Conservation (phyloP, 1,284 basidiomycete species). For the Fistulinella staudtii region DNA sequence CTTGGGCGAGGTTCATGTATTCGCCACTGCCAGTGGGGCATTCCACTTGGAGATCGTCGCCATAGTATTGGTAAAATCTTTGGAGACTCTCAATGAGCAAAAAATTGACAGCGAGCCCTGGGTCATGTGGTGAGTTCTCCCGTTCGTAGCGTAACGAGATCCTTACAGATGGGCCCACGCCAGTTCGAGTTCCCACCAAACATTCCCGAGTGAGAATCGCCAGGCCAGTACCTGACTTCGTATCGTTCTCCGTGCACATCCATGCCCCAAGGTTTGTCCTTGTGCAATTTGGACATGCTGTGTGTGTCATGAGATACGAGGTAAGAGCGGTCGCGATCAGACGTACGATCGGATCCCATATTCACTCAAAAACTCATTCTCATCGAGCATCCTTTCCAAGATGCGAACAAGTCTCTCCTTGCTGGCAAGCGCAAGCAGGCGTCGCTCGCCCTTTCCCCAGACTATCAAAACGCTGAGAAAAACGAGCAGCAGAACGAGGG, state of each 20-base stretch:
- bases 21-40: constrained; percentile 95
- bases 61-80: constrained; percentile 96
- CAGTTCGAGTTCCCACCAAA: constrained; percentile 99
- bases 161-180: constrained; percentile 80
- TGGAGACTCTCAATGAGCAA: constrained; percentile 91
- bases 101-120: constrained; percentile 92
- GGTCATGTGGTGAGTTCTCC: neutral
- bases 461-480: constrained; percentile 38
- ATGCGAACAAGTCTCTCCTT: constrained; percentile 89
- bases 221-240: constrained; percentile 96
- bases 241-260: constrained; percentile 89
- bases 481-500: neutral
- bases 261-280: constrained; percentile 93
- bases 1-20: constrained; percentile 89
- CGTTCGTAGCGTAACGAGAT: neutral
- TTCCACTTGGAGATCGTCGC: constrained; percentile 85
- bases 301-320: constrained; percentile 1
- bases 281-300: constrained; percentile 84
- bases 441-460: constrained; percentile 80
- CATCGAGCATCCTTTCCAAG: constrained; percentile 94
- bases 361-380: constrained; percentile 93
- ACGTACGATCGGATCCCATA: constrained; percentile 88
- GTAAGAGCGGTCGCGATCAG: neutral
- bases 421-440: constrained; percentile 85
- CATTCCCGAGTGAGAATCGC: constrained; percentile 95